Conservation (phyloP, 2,329 filamentous ascomycete genomes). For the Parasarocladium wereldwijsianum region DNA sequence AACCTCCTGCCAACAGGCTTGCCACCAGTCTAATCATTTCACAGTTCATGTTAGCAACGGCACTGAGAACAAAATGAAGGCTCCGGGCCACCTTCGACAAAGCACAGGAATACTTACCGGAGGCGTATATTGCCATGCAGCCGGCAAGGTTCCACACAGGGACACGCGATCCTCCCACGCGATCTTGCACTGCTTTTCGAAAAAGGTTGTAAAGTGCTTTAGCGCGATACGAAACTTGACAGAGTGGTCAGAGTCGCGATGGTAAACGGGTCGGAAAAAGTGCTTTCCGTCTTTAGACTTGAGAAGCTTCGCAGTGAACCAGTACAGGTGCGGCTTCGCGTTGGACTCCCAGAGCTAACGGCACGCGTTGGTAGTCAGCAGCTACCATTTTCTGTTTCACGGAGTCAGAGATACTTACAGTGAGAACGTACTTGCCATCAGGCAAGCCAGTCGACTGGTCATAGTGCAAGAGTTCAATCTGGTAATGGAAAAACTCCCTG, state of each 20-base stretch:
- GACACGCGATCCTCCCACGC: conserved; percentile 42
- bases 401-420: conserved; percentile 34
- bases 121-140: conserved; percentile 25
- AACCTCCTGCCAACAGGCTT: conserved; percentile 22
- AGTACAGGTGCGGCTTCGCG: conserved; percentile 43
- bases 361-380: conserved; percentile 3
- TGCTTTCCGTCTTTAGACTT: conserved; percentile 18
- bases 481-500: conserved; percentile 44
- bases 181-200: conserved; percentile 40
- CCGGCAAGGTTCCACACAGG: conserved; percentile 13
- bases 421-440: conserved; percentile 44
- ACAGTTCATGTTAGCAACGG: neutral
- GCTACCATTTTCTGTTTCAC: neutral
- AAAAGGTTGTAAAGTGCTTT: conserved; percentile 38
- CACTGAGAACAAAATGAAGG: neutral
- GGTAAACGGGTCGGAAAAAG: conserved; percentile 18
- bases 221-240: conserved; percentile 29
- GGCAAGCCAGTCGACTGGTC: conserved; percentile 24
- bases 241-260: conserved; percentile 23
- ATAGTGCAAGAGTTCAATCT: conserved; percentile 44
- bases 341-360: conserved; percentile 55
- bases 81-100: neutral
- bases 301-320: conserved; percentile 37
- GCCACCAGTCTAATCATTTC: conserved; percentile 16
- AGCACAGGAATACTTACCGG: conserved; percentile 22